A percentile compares a stretch with the other conserved stretches of the same genome.
phyloP scores from a whole-genome alignment of 257 asterid species.

The Knoxia roxburghii region DNA sequence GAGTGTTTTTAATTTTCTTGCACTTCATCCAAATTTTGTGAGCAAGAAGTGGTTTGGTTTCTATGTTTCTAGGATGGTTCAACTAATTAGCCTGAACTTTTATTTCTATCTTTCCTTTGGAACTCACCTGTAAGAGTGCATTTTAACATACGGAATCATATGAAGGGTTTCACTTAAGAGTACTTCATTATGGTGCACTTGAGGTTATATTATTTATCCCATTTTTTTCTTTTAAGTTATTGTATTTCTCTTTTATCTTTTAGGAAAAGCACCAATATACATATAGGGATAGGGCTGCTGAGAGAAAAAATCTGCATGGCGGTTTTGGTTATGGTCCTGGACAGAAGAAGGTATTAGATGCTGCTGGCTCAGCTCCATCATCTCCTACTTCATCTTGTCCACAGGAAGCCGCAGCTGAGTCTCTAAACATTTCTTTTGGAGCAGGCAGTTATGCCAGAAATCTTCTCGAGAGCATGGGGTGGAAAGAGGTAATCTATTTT shows the following conservation, averaged over 20 bases:
- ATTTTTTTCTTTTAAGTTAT: not conserved
- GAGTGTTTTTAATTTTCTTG: not conserved
- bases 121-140: not conserved
- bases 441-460: slow-evolving; percentile 82
- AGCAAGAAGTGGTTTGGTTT: not conserved
- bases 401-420: slow-evolving; percentile 69
- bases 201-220: too few species aligned
- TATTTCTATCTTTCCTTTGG: too few species aligned
- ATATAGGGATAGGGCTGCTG: slow-evolving; percentile 96
- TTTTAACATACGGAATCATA: not conserved
- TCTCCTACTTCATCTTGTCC: slow-evolving; percentile 38
- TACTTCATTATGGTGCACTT: not conserved
- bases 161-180: not conserved
- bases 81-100: not conserved
- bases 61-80: not conserved
- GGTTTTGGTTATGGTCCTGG: slow-evolving; percentile 95
- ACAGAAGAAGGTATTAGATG: slow-evolving; percentile 48
- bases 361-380: slow-evolving; percentile 38
- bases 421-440: slow-evolving; percentile 72
- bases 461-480: slow-evolving; percentile 86
- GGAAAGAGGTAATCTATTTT: slow-evolving; percentile 75
- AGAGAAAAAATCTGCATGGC: slow-evolving; percentile 86
- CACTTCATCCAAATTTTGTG: not conserved
- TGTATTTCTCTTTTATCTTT: not conserved
- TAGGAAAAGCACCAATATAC: slow-evolving; percentile 8